Conservation (phyloP, 225 moss, liverwort and hornwort genomes). For the Takakia lepidozioides region DNA sequence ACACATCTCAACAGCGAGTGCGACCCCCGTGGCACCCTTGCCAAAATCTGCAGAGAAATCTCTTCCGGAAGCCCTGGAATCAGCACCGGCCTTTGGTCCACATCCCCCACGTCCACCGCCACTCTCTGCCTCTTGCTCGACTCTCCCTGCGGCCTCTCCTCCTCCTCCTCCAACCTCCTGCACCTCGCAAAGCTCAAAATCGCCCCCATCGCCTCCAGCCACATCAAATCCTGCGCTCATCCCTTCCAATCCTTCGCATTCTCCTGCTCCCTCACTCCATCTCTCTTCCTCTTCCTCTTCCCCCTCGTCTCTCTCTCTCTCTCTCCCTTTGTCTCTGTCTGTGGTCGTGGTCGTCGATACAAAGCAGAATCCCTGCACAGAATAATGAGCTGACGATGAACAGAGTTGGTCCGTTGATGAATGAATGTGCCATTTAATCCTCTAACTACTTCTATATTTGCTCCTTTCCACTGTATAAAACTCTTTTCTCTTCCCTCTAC, state of each 20-base stretch:
- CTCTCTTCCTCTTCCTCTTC: too few species aligned
- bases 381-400: too few species aligned
- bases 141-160: constrained; percentile 24
- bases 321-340: neutral
- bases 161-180: constrained; percentile 43
- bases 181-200: constrained; percentile 71
- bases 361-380: too few species aligned
- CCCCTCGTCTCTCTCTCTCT: neutral
- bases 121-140: constrained; percentile 81
- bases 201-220: constrained; percentile 50
- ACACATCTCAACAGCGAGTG: constrained; percentile 68
- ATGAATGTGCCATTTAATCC: too few species aligned
- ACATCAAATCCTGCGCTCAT: constrained; percentile 5
- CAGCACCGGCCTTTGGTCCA: constrained; percentile 50
- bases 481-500: too few species aligned
- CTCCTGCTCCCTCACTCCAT: constrained; percentile 6
- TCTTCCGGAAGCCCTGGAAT: constrained; percentile 94
- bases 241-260: constrained; percentile 9
- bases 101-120: constrained; percentile 40
- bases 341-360: too few species aligned
- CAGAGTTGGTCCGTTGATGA: neutral
- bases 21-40: constrained; percentile 66
- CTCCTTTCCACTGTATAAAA: too few species aligned
- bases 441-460: too few species aligned
- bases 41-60: constrained; percentile 71